A percentile compares a stretch with the other conserved stretches of the same genome.
Evolutionary conservation across 176 grass and related monocot species (phyloP).

Genomic region (Puccinellia tenuiflora): DNA sequence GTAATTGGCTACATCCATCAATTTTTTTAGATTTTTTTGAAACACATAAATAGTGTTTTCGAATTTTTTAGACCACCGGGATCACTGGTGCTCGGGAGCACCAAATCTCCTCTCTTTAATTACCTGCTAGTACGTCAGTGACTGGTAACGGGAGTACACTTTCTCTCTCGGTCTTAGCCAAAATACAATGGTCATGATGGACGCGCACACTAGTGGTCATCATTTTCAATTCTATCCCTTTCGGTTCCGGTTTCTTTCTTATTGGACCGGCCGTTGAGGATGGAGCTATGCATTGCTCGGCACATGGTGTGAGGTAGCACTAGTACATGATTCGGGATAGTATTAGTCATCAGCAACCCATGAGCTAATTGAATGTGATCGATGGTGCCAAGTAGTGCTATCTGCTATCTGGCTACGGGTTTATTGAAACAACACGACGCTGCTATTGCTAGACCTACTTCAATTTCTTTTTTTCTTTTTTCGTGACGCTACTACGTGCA

Average conservation of each 20-base stretch:
- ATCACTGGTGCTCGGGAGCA: no score
- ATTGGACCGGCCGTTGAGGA: not conserved
- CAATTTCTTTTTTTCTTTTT: no score
- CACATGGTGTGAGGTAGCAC: not conserved
- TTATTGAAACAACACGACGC: no score
- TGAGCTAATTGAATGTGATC: not conserved
- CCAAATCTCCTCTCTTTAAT: no score
- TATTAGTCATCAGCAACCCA: not conserved
- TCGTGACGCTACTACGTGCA: no score
- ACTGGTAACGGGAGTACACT: not conserved
- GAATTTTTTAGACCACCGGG: no score
- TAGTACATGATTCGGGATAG: not conserved
- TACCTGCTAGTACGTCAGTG: no score
- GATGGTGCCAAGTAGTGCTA: not conserved
- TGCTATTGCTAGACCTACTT: no score
- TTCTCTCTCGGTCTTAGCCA: not conserved
- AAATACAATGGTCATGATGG: conserved; percentile 8
- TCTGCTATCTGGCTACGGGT: no score
- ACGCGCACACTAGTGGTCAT: not conserved
- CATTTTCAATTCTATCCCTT: conserved; percentile 10
- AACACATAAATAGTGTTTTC: no score
- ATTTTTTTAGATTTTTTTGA: no score
- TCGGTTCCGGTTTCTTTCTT: not conserved
- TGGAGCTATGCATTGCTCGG: not conserved
- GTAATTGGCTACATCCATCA: no score